A percentile compares a stretch with the other conserved stretches of the same genome.
Conservation (phyloP, 805 yeast species). For the Grigorovia yakushimaensis region DNA sequence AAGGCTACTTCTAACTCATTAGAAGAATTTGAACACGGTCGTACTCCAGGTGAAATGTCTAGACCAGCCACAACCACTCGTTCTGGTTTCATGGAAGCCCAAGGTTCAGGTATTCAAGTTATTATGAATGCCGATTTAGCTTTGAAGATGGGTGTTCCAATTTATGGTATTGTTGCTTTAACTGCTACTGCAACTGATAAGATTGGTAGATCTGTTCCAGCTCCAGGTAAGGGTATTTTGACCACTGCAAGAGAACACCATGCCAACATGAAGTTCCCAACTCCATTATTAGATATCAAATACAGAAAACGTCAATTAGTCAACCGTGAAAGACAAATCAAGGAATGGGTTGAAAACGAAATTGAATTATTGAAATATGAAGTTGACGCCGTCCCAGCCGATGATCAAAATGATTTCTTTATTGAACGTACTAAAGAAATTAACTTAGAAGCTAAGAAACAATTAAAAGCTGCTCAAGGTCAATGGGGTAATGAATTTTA, state of each 20-base stretch:
- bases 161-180: slow-evolving; percentile 88
- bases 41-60: slow-evolving; percentile 97
- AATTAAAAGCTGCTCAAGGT: slow-evolving; percentile 77
- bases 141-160: slow-evolving; percentile 96
- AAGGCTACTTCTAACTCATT: slow-evolving; percentile 90
- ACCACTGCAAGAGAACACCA: slow-evolving; percentile 95
- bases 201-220: slow-evolving; percentile 98
- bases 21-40: slow-evolving; percentile 86
- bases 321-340: slow-evolving; percentile 66
- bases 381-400: slow-evolving; percentile 42
- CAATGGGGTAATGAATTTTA: slow-evolving; percentile 96
- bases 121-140: slow-evolving; percentile 94
- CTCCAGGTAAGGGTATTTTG: slow-evolving; percentile 99
- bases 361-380: slow-evolving; percentile 60
- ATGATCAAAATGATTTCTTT: slow-evolving; percentile 50
- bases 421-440: slow-evolving; percentile 83
- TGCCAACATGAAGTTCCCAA: slow-evolving; percentile 65
- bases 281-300: slow-evolving; percentile 76
- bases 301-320: slow-evolving; percentile 90
- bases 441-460: slow-evolving; percentile 72
- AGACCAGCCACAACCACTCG: slow-evolving; percentile 96
- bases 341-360: slow-evolving; percentile 79
- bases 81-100: slow-evolving; percentile 98
- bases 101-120: slow-evolving; percentile 97
- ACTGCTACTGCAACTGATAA: slow-evolving; percentile 96